Evolutionary conservation across 768 basidiomycete genomes (phyloP), one percentile per base, ranked within the genome.

Genomic region (Cystoderma amianthinum): DNA sequence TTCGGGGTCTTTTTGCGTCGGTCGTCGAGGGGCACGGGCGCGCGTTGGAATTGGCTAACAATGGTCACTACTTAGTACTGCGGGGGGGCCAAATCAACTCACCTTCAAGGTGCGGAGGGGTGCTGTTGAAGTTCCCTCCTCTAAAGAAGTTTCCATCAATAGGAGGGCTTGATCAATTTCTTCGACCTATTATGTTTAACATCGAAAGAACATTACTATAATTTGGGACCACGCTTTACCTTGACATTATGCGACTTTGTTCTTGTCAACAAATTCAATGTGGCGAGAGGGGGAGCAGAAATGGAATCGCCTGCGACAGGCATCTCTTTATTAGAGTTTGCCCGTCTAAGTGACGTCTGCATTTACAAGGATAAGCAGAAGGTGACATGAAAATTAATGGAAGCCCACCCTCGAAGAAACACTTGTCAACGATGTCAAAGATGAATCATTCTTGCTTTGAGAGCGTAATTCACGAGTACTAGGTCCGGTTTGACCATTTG

Each of bases 391-490:
- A 42, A n/a, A n/a, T 18, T 9, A 42, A 15, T 38, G 21, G 32
- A 16, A 18, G 20, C 28, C 21, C 46, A 74, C 70, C 50, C 59
- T 64, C 25, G 64, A 65, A 35, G 70, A 64, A 20, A 66, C 51
- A 39, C 63, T 66, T 39, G 63, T 62, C 20, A 64, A 45, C 2
- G 64, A 61, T 22, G 63, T 60, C 25, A 68, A 13, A n/a, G 39
- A 68, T 32, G 52, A 47, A 15, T 59, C 56, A 16, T 59, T 60
- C 46, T 61, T 63, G 45, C 69, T 63, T 40, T 52, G 53, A n/a
- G 74, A 72, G 24, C 74, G 65, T 32, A 74, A 48, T 46, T 70
- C 65, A 18, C 72, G 62, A 5, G 64, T 66, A 44, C 63, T 68
- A 19, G 62, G 51, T 45, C 68, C 64, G 5, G 55, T 47, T 33